Evolutionary conservation across 2,329 filamentous ascomycete genomes (phyloP), one percentile per base, ranked within the genome.

Genomic region (Reticulascus tulasneorum): DNA sequence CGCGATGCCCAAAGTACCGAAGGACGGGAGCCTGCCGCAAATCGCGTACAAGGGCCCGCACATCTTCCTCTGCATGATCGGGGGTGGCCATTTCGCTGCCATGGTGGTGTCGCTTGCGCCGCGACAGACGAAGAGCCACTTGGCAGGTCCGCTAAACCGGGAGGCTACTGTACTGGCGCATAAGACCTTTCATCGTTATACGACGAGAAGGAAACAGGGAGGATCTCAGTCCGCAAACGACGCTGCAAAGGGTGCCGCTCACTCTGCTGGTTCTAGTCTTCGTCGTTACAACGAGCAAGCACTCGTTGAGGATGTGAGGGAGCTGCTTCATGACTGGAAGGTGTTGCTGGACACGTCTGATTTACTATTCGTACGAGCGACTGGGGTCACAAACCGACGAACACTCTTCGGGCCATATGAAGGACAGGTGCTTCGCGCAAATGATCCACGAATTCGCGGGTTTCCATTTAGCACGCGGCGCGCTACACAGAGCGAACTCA

Each of bases 121-220:
- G 0, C 86, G 89, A 44, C 69, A 84, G 35, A 77, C 79, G 23
- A 91, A 86, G 55, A 78, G 79, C 34, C 69, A 71, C 4, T n/a
- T n/a, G n/a, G 68, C 76, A 12, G 84, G 85, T 0, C 72, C 84
- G 2, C 77, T 94, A 55, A 89, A 94, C 47, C 76, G 87, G 35
- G 86, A 94, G 53, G 88, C 91, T 6, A 84, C 84, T 0, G 87
- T 97, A 1, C 73, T 96, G 28, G 91, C 89, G 1, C 91, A 97
- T 63, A 98, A 98, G 67, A 96, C 91, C 0, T 98, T 97, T 60
- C 94, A 98, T 60, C 78, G 93, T 38, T 98, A 98, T 56, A 98
- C 94, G 0, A 98, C 93, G 6, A 76, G 93, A 47, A 77, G 93
- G 48, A 98, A 98, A 59, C 93, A 98, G 60, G 93, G 93, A 69